Conservation (phyloP, 257 asterid genomes). For the Craterostigma plantagineum region DNA sequence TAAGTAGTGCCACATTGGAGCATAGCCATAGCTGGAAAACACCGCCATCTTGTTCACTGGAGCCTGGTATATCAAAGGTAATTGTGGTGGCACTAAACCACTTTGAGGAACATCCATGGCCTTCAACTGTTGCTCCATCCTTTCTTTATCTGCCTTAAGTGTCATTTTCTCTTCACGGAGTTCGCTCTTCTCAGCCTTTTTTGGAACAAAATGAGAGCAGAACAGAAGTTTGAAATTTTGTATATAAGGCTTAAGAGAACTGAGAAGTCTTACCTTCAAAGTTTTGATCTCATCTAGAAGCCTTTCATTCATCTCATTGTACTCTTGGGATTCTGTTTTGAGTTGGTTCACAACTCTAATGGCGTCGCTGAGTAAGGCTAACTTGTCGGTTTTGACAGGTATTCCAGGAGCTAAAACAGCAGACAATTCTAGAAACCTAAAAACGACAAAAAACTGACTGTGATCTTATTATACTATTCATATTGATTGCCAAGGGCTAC, state of each 20-base stretch:
- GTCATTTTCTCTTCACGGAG: background rate
- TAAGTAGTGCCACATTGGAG: conserved; percentile 1
- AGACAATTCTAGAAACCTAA: conserved; percentile 58
- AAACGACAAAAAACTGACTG: no score
- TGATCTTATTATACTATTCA: no score
- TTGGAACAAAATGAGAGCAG: background rate
- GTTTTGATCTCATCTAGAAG: conserved; percentile 54
- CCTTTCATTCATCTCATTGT: conserved; percentile 31
- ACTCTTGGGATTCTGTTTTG: conserved; percentile 39
- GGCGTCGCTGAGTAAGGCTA: conserved; percentile 57
- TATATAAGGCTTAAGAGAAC: no score
- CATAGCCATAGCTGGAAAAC: background rate
- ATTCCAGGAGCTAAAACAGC: conserved; percentile 52
- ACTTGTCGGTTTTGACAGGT: conserved; percentile 56
- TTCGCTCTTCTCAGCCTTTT: conserved; percentile 1
- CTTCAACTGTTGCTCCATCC: background rate
- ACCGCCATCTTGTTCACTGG: background rate
- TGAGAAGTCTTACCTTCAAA: conserved; percentile 43
- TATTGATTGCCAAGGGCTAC: no score
- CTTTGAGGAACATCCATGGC: background rate
- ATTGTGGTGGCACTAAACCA: background rate
- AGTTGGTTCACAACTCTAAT: conserved; percentile 41
- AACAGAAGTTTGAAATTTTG: background rate
- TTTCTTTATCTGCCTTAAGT: background rate
- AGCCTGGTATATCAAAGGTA: background rate